These are phyloP conservation scores for Buddleja alternifolia DNA, from an alignment of 257 asterid genomes.

Conservation along the genomic window DNA sequence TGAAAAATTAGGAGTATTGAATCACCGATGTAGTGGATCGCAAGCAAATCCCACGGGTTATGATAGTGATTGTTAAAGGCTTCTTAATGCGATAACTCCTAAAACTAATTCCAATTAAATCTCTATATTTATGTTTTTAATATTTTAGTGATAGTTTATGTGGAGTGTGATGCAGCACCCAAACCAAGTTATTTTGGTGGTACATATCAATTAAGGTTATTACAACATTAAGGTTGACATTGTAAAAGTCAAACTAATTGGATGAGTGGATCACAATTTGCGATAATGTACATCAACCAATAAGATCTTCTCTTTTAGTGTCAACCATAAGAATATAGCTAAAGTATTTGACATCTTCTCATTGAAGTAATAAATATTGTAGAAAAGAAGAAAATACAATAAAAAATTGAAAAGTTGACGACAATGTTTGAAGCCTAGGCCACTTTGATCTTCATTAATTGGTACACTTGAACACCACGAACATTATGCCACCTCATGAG, in stretches of 20 bases:
- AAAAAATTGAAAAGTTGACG: constrained; percentile 2
- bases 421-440: constrained; percentile 3
- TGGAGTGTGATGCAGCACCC: constrained; percentile 19
- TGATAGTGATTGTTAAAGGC: no score
- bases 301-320: background rate
- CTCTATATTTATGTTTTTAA: background rate
- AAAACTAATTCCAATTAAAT: background rate
- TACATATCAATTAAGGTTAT: background rate
- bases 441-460: no score
- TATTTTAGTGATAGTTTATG: background rate
- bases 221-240: constrained; percentile 15
- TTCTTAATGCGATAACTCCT: no score
- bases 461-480: no score
- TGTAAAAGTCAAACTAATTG: constrained; percentile 18
- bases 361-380: background rate
- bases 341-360: background rate
- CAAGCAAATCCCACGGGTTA: no score
- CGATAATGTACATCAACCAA: constrained; percentile 10
- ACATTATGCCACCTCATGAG: no score
- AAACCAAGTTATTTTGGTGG: constrained; percentile 8
- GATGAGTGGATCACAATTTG: constrained; percentile 13
- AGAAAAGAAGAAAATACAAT: background rate
- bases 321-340: background rate
- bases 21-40: no score
- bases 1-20: no score